Base-by-base conservation (phyloP, 148 eudicot species). In the Arbutus unedo region DNA sequence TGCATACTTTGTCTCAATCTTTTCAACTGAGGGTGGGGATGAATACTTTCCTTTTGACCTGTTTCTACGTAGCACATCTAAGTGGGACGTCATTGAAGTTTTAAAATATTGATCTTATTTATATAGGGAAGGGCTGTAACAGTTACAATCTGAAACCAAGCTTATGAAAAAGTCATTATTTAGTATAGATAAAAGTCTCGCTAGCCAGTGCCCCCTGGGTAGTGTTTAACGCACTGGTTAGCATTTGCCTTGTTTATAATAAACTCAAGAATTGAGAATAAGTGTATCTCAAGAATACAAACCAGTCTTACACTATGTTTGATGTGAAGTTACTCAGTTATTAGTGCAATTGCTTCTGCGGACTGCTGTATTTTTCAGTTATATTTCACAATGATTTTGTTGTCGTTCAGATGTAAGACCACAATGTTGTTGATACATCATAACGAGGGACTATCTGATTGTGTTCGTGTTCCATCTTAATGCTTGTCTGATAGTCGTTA, bases 91-190 rank as follows among this genome's bases (percentile, higher is more conserved):
- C 38, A 31, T 11, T 76, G 47, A 77, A 77, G 45, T 77, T 77
- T 77, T 8, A 21, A 10, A 77, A 54, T 43, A 54, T 53, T 38
- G 54, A 54, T 53, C 79, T 43, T 25, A 53, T 11, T 25, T 23
- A 23, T 77, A 31, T 31, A 31, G 38, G 38, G 38, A 31, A 31
- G 38, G 38, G 38, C 38, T 31, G 38, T 31, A 38, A 44, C 16
- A 77, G 79, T 77, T 14, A n/a, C 18, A 38, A 31, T 23, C 45
- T 77, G 79, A 77, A 77, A 45, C 47, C 62, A 53, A 25, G 48
- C 44, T 77, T 53, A 38, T 25, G 79, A 14, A 53, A 15, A 23
- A 77, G 64, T 77, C 31, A 38, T 23, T 19, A 25, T 31, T 31
- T 31, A 1, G 38, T 31, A 5, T 16, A 51, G 13, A 6, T 19